Base-by-base conservation (phyloP, 495 filamentous ascomycete species). In the Lophiostoma macrostomum region DNA sequence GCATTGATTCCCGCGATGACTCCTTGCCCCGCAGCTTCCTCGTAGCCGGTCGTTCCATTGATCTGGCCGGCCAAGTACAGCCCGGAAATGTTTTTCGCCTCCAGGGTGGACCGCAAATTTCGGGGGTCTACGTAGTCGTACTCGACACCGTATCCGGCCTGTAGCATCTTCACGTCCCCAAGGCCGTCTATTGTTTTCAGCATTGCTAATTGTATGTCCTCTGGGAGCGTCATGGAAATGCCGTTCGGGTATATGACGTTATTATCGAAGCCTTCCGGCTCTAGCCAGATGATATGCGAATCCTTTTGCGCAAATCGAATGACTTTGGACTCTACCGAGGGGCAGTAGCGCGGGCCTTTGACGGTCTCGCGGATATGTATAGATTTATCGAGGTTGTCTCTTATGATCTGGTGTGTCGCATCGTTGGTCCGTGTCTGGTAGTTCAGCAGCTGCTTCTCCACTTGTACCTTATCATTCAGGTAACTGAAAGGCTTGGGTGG, bases 101-200 rank as follows among this genome's bases (percentile, higher is more conserved):
- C 94, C 7, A 98, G 80, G 0, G 93, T 90, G 18, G 87, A 80
- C 55, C 82, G 83, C 7, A 98, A 75, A 63, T 82, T 85, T 45
- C 93, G 86, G 7, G 93, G 94, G 67, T 98, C 93, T 8, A 98
- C 87, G 69, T 97, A 98, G 73, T 98, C 93, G 68, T 98, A 98
- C 71, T 98, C 93, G 5, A 98, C 93, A 37, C 93, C 93, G 66
- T 98, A 98, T 40, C 93, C 93, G 1, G 93, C 84, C 64, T 97
- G 94, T 4, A 95, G 83, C 94, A 98, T 97, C 36, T 72, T 81
- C 2, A 88, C 89, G 56, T 95, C 82, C 67, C 96, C 91, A 20
- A 98, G 80, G 11, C 93, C 93, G 14, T 69, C 77, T 47, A 98
- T 84, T 0, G 88, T 95, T 45, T 81, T 86, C 10, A 98, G 76